Evolutionary conservation across 331 rosid genomes (phyloP).

Genomic region (Stylosanthes scabra): DNA sequence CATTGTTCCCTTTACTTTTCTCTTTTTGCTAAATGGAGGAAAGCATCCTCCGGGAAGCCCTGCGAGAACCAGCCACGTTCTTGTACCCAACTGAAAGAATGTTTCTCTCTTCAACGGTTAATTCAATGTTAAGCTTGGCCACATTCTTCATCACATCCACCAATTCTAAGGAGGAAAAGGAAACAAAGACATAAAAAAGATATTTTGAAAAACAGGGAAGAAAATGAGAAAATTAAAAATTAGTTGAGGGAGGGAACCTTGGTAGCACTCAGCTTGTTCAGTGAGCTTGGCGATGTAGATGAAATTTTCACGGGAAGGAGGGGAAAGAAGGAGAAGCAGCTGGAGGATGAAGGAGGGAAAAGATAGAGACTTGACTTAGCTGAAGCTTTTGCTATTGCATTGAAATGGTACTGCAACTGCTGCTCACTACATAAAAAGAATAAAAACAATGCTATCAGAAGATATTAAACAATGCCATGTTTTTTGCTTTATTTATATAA

Average conservation of each 20-base stretch:
- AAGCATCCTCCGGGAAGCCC: slow-evolving; percentile 74
- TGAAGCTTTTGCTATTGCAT: too few relatives aligned
- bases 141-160: slow-evolving; percentile 72
- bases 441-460: too few relatives aligned
- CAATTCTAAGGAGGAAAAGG: slow-evolving; percentile 51
- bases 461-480: too few relatives aligned
- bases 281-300: slow-evolving; percentile 71
- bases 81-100: slow-evolving; percentile 72
- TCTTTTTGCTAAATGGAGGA: slow-evolving; percentile 72
- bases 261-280: slow-evolving; percentile 78
- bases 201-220: background rate
- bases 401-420: too few relatives aligned
- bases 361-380: too few relatives aligned
- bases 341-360: too few relatives aligned
- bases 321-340: too few relatives aligned
- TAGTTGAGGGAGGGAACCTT: slow-evolving; percentile 39
- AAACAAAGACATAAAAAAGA: background rate
- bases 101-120: slow-evolving; percentile 68
- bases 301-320: slow-evolving; percentile 54
- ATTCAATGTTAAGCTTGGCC: slow-evolving; percentile 62
- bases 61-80: slow-evolving; percentile 63
- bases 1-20: slow-evolving; percentile 60
- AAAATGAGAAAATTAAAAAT: background rate
- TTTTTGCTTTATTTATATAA: too few relatives aligned
- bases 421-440: too few relatives aligned